Evolutionary conservation across 306 rosid species (phyloP).

Genomic region (Prunus mongolica): DNA sequence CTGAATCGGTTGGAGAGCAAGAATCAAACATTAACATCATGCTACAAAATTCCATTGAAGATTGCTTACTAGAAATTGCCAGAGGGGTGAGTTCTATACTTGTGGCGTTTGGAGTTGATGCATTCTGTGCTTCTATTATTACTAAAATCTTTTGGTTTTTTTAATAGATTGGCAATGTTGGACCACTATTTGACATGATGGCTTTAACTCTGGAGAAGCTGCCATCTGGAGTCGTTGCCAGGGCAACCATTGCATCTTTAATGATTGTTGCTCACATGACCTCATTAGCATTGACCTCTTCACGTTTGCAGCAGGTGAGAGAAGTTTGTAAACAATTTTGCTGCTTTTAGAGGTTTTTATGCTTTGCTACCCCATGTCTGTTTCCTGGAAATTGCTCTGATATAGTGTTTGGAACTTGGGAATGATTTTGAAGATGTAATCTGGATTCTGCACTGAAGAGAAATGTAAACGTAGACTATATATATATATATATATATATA

Average conservation of each 20-base stretch:
- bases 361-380: not conserved
- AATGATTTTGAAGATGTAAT: not conserved
- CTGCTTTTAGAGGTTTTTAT: not conserved
- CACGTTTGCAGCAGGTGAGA: slow-evolving; percentile 65
- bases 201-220: slow-evolving; percentile 78
- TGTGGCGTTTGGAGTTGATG: slow-evolving; percentile 3
- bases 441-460: not conserved
- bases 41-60: slow-evolving; percentile 84
- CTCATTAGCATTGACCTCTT: slow-evolving; percentile 50
- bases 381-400: not conserved
- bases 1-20: slow-evolving; percentile 69
- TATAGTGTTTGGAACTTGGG: too few species aligned
- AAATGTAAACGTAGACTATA: not conserved
- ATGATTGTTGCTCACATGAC: slow-evolving; percentile 71
- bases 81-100: slow-evolving; percentile 52
- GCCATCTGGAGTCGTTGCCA: slow-evolving; percentile 67
- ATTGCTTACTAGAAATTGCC: slow-evolving; percentile 81
- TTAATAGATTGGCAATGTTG: slow-evolving; percentile 62
- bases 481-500: not conserved
- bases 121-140: slow-evolving; percentile 15
- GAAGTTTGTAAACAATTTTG: not conserved
- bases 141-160: slow-evolving; percentile 19
- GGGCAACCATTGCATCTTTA: slow-evolving; percentile 72
- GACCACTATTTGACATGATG: slow-evolving; percentile 82
- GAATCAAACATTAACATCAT: slow-evolving; percentile 62